Percentiles rank a stretch among this genome's conserved stretches.
Conservation (phyloP, 192 early-diverging fungal species). For the Backusella sp. region DNA sequence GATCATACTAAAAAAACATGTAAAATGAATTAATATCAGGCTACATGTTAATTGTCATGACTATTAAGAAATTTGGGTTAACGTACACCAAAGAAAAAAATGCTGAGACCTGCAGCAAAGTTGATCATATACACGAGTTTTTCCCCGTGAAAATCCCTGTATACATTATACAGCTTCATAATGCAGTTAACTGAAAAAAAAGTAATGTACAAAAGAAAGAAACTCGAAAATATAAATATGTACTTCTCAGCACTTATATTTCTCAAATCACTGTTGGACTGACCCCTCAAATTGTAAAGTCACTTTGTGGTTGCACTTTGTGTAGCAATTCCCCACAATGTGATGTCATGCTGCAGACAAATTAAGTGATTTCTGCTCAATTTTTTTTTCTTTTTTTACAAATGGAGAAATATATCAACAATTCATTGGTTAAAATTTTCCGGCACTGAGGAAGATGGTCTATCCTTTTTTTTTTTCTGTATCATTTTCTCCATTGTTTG, state of each 20-base stretch:
- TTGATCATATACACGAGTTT: constrained; percentile 23
- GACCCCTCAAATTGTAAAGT: neutral
- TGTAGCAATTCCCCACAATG: neutral
- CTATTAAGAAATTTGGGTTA: too few species aligned
- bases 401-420: neutral
- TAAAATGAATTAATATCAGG: neutral
- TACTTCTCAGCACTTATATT: neutral
- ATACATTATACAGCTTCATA: neutral
- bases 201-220: neutral
- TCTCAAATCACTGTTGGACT: neutral
- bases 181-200: neutral
- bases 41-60: too few species aligned
- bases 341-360: neutral
- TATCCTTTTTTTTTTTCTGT: neutral
- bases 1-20: constrained; percentile 22
- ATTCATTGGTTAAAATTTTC: neutral
- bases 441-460: neutral
- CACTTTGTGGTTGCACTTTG: neutral
- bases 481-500: neutral
- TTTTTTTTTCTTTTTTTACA: neutral
- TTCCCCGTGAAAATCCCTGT: neutral
- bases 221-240: neutral
- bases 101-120: constrained; percentile 27
- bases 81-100: constrained; percentile 36
- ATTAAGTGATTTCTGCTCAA: neutral